phyloP scores from a whole-genome alignment of 1,139 yeast genomes.

The Yamadazyma friedrichii region DNA sequence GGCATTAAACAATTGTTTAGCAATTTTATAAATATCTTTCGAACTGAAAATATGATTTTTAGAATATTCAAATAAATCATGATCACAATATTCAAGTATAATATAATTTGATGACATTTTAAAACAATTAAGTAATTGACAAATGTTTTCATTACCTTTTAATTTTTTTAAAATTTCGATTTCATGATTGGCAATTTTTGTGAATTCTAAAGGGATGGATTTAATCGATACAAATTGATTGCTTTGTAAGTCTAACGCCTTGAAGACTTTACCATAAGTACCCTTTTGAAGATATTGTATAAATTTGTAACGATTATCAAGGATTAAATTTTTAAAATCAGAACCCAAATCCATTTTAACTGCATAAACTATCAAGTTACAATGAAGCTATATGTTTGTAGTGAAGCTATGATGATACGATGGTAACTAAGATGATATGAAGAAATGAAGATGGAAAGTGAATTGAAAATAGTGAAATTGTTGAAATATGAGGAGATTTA shows the following conservation, averaged over 20 bases:
- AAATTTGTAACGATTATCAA: slow-evolving; percentile 36
- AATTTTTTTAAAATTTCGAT: slow-evolving; percentile 39
- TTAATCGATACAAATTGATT: slow-evolving; percentile 35
- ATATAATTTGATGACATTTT: slow-evolving; percentile 43
- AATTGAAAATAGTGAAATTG: neutral
- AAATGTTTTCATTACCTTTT: slow-evolving; percentile 36
- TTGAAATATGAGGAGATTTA: neutral
- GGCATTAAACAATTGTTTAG: slow-evolving; percentile 41
- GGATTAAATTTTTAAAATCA: slow-evolving; percentile 6
- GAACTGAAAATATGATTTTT: slow-evolving; percentile 20
- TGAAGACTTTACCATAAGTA: slow-evolving; percentile 52
- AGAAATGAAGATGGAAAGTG: too few species aligned
- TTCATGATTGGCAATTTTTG: slow-evolving; percentile 46
- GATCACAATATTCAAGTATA: slow-evolving; percentile 52
- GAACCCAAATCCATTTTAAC: slow-evolving; percentile 1
- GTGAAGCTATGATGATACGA: too few species aligned
- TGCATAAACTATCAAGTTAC: neutral
- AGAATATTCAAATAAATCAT: slow-evolving; percentile 22
- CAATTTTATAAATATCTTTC: slow-evolving; percentile 21
- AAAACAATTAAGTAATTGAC: slow-evolving; percentile 43
- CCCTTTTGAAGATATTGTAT: slow-evolving; percentile 47
- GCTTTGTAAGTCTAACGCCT: slow-evolving; percentile 37
- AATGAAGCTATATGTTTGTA: too few species aligned
- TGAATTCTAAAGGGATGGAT: slow-evolving; percentile 12
- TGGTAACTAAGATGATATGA: too few species aligned